These are phyloP conservation scores for Metarhizium brunneum DNA, from an alignment of 2,329 filamentous ascomycete species.

Conservation along the genomic window DNA sequence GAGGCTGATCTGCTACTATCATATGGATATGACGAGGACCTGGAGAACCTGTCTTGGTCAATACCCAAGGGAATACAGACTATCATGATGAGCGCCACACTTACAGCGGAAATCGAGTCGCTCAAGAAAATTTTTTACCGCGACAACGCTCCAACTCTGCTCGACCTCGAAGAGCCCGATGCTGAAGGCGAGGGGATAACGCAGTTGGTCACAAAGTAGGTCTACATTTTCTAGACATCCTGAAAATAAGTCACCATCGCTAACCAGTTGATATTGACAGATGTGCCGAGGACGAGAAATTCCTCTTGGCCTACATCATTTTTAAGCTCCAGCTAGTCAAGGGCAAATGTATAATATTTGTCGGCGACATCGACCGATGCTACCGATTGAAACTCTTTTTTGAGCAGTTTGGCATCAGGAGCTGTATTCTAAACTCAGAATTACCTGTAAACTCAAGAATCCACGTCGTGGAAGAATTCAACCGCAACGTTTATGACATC, in stretches of 20 bases:
- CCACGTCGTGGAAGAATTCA: constrained; percentile 96
- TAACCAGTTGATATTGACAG: constrained; percentile 25
- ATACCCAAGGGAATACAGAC: constrained; percentile 83
- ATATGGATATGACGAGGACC: constrained; percentile 88
- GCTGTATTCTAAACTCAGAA: constrained; percentile 89
- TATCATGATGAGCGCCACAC: constrained; percentile 86
- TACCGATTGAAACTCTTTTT: constrained; percentile 92
- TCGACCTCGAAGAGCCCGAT: constrained; percentile 78
- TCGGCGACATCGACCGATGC: constrained; percentile 76
- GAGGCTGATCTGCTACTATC: constrained; percentile 90
- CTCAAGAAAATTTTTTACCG: constrained; percentile 80
- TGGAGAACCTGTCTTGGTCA: constrained; percentile 67
- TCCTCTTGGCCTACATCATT: constrained; percentile 83
- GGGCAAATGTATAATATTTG: constrained; percentile 68
- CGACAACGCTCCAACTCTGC: constrained; percentile 53
- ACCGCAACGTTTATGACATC: constrained; percentile 93
- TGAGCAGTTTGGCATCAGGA: constrained; percentile 93
- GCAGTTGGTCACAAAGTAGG: constrained; percentile 77
- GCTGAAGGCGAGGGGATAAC: constrained; percentile 67
- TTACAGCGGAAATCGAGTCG: constrained; percentile 78
- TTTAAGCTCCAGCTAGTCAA: constrained; percentile 92
- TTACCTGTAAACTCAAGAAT: constrained; percentile 86
- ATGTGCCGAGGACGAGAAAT: constrained; percentile 96
- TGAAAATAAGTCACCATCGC: not conserved
- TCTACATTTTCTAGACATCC: not conserved